Evolutionary conservation across 768 basidiomycete species (phyloP).

Genomic region (Lepiota brunneoincarnata): DNA sequence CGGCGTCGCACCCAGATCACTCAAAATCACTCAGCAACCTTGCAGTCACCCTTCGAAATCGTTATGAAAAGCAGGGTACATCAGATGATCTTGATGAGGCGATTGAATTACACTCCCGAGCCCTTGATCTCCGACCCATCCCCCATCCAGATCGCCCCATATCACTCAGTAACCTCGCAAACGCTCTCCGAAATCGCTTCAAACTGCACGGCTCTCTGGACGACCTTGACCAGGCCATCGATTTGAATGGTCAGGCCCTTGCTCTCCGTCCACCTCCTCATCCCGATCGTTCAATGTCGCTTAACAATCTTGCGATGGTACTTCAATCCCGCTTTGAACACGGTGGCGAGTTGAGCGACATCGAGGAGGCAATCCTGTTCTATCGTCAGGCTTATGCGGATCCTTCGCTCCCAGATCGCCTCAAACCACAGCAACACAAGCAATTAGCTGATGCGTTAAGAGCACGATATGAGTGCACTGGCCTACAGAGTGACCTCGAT

Average conservation of each 20-base stretch:
- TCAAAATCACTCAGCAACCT: conserved; percentile 16
- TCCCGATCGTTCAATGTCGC: conserved; percentile 7
- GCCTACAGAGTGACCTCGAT: no score
- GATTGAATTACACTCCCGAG: conserved; percentile 14
- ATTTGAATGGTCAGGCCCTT: conserved; percentile 15
- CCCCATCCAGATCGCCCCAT: conserved; percentile 14
- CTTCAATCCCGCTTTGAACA: conserved; percentile 14
- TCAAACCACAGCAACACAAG: no score
- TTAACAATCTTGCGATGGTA: conserved; percentile 17
- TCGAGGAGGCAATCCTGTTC: neutral
- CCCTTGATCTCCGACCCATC: conserved; percentile 11
- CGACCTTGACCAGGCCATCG: conserved; percentile 2
- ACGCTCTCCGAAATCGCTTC: conserved; percentile 10
- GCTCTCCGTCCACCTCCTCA: conserved; percentile 16
- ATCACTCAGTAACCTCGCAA: conserved; percentile 8
- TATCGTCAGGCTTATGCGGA: neutral
- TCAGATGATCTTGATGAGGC: conserved; percentile 17
- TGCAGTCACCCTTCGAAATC: conserved; percentile 10
- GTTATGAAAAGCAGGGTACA: conserved; percentile 1
- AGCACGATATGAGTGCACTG: no score
- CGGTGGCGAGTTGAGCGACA: neutral
- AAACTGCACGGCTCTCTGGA: conserved; percentile 2
- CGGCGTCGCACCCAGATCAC: conserved; percentile 14
- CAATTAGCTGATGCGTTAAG: no score
- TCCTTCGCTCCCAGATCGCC: no score